These are phyloP conservation scores for Sphagnum contortum DNA, from an alignment of 225 moss, liverwort and hornwort species.

Conservation along the genomic window DNA sequence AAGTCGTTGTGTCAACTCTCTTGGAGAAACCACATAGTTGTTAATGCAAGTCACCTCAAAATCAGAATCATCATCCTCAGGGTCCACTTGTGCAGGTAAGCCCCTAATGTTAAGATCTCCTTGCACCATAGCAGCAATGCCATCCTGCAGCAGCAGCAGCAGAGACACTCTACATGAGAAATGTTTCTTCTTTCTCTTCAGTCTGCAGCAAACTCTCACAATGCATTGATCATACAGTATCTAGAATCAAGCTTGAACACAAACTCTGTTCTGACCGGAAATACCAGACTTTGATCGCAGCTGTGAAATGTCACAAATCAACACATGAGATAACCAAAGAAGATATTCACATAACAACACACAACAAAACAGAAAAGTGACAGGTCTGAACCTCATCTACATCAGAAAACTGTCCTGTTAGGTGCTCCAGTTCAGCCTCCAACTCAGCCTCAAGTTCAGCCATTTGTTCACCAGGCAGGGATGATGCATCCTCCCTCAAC, in stretches of 20 bases:
- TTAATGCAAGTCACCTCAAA: conserved; percentile 18
- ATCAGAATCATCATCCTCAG: conserved; percentile 44
- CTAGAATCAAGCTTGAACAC: too few species aligned
- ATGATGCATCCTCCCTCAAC: neutral
- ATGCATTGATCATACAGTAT: too few species aligned
- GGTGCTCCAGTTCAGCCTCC: conserved; percentile 47
- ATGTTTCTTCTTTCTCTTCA: too few species aligned
- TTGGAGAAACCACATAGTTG: conserved; percentile 35
- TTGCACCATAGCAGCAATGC: conserved; percentile 38
- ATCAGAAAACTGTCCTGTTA: conserved; percentile 30
- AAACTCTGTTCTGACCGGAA: too few species aligned
- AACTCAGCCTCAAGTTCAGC: conserved; percentile 58
- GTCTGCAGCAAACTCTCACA: too few species aligned
- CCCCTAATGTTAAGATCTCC: conserved; percentile 41
- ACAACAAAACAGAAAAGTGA: neutral
- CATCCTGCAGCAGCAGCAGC: conserved; percentile 42
- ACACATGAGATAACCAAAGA: too few species aligned
- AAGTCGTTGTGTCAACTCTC: conserved; percentile 39
- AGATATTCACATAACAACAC: neutral
- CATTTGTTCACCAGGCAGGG: conserved; percentile 29
- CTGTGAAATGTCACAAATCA: too few species aligned
- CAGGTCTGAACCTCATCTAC: conserved; percentile 26
- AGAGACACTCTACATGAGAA: too few species aligned
- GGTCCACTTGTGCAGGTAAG: conserved; percentile 34
- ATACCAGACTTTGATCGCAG: too few species aligned